A percentile compares a stretch with the other conserved stretches of the same genome.
Evolutionary conservation across 108 stramenopile species (phyloP).

Genomic region (Conticribra weissflogii): DNA sequence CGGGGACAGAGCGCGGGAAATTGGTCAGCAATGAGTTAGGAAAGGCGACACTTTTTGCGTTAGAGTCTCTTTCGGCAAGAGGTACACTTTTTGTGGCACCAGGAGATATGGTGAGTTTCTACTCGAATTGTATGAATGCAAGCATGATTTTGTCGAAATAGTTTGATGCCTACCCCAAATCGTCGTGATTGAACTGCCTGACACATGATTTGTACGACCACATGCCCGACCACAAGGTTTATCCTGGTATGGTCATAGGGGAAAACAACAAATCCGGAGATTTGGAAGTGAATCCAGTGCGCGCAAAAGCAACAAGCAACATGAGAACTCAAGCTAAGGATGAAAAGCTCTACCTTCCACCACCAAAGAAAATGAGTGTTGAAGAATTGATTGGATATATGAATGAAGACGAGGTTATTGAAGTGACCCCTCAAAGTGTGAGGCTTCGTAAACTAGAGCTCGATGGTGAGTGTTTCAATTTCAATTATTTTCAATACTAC

Average conservation of each 20-base stretch:
- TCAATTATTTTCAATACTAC: background rate
- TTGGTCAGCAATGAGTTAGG: slow-evolving; percentile 90
- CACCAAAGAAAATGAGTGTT: slow-evolving; percentile 84
- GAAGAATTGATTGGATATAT: slow-evolving; percentile 97
- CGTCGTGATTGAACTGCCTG: background rate
- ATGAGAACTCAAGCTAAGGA: slow-evolving; percentile 93
- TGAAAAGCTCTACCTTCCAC: slow-evolving; percentile 84
- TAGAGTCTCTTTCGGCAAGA: slow-evolving; percentile 75
- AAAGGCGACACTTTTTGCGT: slow-evolving; percentile 85
- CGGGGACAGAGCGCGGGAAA: slow-evolving; percentile 86
- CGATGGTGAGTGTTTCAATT: slow-evolving; percentile 43
- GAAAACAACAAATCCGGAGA: slow-evolving; percentile 79
- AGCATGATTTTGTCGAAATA: too few species aligned
- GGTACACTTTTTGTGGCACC: slow-evolving; percentile 92
- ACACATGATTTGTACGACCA: too few species aligned
- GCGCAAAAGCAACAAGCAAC: slow-evolving; percentile 91
- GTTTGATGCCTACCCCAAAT: too few species aligned
- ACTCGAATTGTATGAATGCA: too few species aligned
- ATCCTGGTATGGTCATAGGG: slow-evolving; percentile 97
- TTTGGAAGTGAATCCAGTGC: slow-evolving; percentile 89
- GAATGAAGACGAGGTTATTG: slow-evolving; percentile 94
- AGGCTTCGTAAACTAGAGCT: slow-evolving; percentile 88
- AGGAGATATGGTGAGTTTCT: slow-evolving; percentile 64
- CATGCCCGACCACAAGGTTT: slow-evolving; percentile 40
- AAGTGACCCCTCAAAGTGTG: slow-evolving; percentile 91